phyloP scores from a whole-genome alignment of 768 basidiomycete genomes.

The Kwoniella mangroviensis region DNA sequence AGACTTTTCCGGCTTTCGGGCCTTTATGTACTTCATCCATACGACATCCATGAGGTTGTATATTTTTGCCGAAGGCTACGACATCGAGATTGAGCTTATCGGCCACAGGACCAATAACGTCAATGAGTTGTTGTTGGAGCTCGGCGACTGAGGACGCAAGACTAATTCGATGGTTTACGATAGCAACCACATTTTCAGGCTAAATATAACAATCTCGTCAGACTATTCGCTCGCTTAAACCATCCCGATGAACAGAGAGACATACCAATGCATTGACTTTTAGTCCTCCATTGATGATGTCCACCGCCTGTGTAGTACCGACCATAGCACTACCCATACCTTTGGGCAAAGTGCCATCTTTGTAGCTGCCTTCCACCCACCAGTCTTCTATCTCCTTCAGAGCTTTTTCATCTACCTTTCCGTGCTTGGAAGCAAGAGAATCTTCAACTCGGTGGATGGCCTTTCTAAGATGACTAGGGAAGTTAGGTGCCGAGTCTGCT shows the following conservation, averaged over 20 bases:
- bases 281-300: conserved; percentile 49
- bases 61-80: conserved; percentile 42
- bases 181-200: conserved; percentile 49
- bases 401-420: conserved; percentile 60
- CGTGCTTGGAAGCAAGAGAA: conserved; percentile 17
- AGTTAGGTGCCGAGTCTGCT: conserved; percentile 65
- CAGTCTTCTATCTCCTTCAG: conserved; percentile 61
- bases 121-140: conserved; percentile 39
- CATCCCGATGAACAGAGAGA: neutral
- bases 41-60: conserved; percentile 29
- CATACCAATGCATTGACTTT: conserved; percentile 49
- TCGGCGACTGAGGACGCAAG: conserved; percentile 45
- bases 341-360: conserved; percentile 28
- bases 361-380: conserved; percentile 26
- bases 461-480: conserved; percentile 54
- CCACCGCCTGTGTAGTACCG: conserved; percentile 48
- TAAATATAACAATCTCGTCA: neutral
- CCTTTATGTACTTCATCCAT: conserved; percentile 13
- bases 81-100: conserved; percentile 46
- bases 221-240: neutral
- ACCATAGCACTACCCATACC: conserved; percentile 39
- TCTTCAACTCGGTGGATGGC: conserved; percentile 27
- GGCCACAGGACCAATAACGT: conserved; percentile 36
- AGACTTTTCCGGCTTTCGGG: conserved; percentile 40
- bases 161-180: conserved; percentile 56